Evolutionary conservation across 139 green algal species (phyloP).

Genomic region (Tetraselmis striata): DNA sequence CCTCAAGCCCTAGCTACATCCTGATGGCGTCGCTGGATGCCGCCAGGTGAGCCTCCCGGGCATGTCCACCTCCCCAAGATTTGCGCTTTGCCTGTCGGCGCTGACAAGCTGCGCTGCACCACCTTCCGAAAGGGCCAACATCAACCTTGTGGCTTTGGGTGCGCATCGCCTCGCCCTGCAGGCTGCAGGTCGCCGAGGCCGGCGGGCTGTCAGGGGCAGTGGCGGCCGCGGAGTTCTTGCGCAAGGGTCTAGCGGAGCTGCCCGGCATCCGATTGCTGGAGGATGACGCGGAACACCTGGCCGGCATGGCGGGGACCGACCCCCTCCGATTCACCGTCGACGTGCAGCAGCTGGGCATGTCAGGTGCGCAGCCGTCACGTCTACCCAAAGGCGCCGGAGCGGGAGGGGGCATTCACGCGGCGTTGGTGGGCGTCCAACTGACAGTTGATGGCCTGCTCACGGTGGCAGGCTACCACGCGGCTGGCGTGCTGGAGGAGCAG

Average conservation of each 20-base stretch:
- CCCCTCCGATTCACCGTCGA: constrained; percentile 67
- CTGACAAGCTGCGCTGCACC: too few relatives aligned
- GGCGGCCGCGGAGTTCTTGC: neutral
- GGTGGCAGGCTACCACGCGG: constrained; percentile 38
- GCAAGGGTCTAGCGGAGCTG: neutral
- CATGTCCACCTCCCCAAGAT: too few relatives aligned
- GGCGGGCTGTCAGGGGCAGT: neutral
- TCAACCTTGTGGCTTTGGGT: too few relatives aligned
- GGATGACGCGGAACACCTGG: neutral
- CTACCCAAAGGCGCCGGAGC: too few relatives aligned
- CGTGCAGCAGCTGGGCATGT: constrained; percentile 38
- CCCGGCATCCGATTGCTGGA: neutral
- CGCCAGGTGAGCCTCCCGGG: constrained; percentile 29
- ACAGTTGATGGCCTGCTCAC: too few relatives aligned
- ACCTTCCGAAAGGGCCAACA: too few relatives aligned
- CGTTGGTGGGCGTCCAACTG: too few relatives aligned
- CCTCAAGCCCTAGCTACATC: constrained; percentile 80
- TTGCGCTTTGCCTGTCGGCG: too few relatives aligned
- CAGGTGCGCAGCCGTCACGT: neutral
- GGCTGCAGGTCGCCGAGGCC: neutral
- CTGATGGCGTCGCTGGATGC: constrained; percentile 86
- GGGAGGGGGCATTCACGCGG: too few relatives aligned
- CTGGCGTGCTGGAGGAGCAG: constrained; percentile 40
- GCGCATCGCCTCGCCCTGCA: too few relatives aligned
- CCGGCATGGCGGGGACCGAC: constrained; percentile 35